phyloP scores from a whole-genome alignment of 106 monocot species.

The Dendrobium officinale region DNA sequence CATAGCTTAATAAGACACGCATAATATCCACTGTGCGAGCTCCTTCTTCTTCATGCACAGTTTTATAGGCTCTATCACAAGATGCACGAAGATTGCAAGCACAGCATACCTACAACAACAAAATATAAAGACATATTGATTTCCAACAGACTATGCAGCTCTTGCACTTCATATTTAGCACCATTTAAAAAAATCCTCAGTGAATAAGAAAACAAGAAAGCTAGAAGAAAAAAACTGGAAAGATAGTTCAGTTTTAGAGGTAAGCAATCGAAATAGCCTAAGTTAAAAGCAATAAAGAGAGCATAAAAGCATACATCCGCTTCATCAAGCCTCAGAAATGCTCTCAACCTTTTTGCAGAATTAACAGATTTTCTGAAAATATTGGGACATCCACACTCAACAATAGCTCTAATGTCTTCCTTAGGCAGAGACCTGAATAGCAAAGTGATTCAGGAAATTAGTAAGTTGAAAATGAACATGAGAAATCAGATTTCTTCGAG shows the following conservation, averaged over 20 bases:
- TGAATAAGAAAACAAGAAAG: too few species aligned
- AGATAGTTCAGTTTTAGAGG: too few species aligned
- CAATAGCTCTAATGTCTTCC: constrained; percentile 67
- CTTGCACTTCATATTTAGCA: background rate
- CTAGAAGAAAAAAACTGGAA: too few species aligned
- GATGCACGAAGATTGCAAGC: constrained; percentile 61
- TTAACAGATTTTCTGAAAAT: constrained; percentile 70
- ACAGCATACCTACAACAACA: background rate
- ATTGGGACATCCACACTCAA: constrained; percentile 82
- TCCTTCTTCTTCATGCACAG: constrained; percentile 43
- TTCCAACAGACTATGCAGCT: background rate
- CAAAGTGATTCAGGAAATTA: background rate
- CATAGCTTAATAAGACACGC: constrained; percentile 78
- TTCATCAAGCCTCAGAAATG: constrained; percentile 67
- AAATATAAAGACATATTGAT: too few species aligned
- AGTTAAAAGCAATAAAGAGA: background rate
- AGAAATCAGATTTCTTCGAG: background rate
- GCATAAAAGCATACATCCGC: constrained; percentile 54
- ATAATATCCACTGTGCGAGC: constrained; percentile 83
- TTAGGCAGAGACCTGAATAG: constrained; percentile 56
- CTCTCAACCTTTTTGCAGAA: constrained; percentile 94
- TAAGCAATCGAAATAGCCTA: background rate
- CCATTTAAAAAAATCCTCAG: background rate
- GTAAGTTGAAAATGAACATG: background rate
- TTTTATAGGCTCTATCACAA: constrained; percentile 79